These are phyloP conservation scores for Sordariomycetes sp. DNA, from an alignment of 2,329 filamentous ascomycete species.

Conservation along the genomic window DNA sequence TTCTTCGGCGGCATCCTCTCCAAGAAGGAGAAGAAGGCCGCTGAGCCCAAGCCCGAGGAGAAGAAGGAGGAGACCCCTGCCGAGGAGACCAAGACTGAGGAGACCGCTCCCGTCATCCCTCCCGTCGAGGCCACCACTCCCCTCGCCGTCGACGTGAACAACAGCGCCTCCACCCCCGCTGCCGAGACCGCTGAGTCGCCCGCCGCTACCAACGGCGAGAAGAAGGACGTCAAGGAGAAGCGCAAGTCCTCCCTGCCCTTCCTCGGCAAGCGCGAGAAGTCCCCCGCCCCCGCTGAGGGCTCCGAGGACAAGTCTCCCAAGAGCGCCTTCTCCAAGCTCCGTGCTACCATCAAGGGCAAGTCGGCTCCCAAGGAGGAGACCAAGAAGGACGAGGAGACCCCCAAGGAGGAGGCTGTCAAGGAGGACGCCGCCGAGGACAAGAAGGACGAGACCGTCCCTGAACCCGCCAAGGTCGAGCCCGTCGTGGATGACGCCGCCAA, in stretches of 20 bases:
- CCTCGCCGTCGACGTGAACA: conserved; percentile 44
- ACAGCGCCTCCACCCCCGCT: conserved; percentile 33
- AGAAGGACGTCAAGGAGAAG: conserved; percentile 68
- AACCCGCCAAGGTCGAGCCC: conserved; percentile 24
- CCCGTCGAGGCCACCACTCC: conserved; percentile 49
- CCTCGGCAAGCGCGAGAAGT: conserved; percentile 69
- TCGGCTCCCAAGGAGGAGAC: conserved; percentile 31
- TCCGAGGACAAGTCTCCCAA: conserved; percentile 44
- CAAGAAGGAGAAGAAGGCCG: conserved; percentile 52
- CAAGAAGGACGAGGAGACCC: conserved; percentile 23
- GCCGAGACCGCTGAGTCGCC: conserved; percentile 28
- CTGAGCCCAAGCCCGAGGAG: conserved; percentile 35
- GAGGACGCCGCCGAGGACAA: conserved; percentile 33
- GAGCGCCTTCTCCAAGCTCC: conserved; percentile 51
- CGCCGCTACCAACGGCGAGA: conserved; percentile 37
- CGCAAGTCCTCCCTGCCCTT: conserved; percentile 72
- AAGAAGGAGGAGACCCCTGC: conserved; percentile 32
- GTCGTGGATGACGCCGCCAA: conserved; percentile 19
- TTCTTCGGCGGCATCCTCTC: conserved; percentile 43
- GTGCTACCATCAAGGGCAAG: conserved; percentile 45
- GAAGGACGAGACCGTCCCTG: conserved; percentile 33
- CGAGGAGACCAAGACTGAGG: conserved; percentile 29
- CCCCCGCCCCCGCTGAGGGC: conserved; percentile 49
- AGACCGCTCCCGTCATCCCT: conserved; percentile 49
- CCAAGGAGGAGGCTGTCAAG: conserved; percentile 16